phyloP scores from a whole-genome alignment of 2,329 filamentous ascomycete species.

The Ophiobolus disseminans region DNA sequence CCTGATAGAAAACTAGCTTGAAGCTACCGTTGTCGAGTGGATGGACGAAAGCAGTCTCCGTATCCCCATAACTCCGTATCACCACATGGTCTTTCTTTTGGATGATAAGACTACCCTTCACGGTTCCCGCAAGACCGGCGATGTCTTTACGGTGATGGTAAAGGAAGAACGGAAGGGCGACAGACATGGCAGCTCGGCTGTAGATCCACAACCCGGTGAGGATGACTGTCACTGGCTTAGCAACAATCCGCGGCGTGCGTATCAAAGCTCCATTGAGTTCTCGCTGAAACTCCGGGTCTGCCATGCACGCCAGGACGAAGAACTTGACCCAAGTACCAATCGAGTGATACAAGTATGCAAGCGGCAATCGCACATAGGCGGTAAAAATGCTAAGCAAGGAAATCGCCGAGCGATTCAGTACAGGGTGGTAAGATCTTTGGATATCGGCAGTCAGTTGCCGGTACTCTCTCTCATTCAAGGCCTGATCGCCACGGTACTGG shows the following conservation, averaged over 20 bases:
- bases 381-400: constrained; percentile 33
- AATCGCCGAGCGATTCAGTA: constrained; percentile 36
- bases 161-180: constrained; percentile 56
- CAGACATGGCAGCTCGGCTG: constrained; percentile 53
- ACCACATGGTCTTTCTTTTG: constrained; percentile 56
- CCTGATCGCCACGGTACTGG: constrained; percentile 29
- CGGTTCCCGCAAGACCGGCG: constrained; percentile 56
- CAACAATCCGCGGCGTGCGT: constrained; percentile 43
- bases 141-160: constrained; percentile 59
- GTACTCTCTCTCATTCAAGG: constrained; percentile 38
- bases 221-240: constrained; percentile 49
- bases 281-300: constrained; percentile 60
- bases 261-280: constrained; percentile 57
- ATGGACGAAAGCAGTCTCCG: constrained; percentile 60
- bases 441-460: constrained; percentile 44
- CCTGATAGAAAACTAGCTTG: constrained; percentile 47
- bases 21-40: constrained; percentile 44
- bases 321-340: constrained; percentile 57
- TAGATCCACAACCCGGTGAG: constrained; percentile 60
- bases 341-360: constrained; percentile 53
- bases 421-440: constrained; percentile 38
- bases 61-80: constrained; percentile 58
- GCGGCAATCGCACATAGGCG: constrained; percentile 40
- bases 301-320: constrained; percentile 58
- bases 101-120: constrained; percentile 57